phyloP scores from a whole-genome alignment of 306 rosid genomes.

The Quercus variabilis region DNA sequence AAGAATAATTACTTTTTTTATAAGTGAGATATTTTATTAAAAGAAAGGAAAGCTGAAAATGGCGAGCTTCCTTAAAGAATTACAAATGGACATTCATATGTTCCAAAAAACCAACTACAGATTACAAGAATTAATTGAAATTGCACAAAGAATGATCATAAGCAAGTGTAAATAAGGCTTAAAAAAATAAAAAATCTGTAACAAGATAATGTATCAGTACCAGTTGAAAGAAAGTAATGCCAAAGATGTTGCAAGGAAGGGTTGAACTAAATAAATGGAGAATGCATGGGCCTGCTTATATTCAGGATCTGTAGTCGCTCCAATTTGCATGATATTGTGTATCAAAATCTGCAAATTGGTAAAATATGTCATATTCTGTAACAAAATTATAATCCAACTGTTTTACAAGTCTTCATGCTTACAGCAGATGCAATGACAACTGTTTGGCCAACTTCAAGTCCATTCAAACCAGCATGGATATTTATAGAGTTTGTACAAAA shows the following conservation, averaged over 20 bases:
- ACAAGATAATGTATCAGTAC: conserved; percentile 25
- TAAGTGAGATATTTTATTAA: too few relatives aligned
- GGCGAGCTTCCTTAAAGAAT: too few relatives aligned
- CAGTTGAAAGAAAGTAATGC: conserved; percentile 74
- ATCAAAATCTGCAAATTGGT: conserved; percentile 60
- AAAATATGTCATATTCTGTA: conserved; percentile 14
- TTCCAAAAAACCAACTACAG: too few relatives aligned
- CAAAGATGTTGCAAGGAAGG: conserved; percentile 73
- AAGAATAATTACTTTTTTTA: conserved; percentile 1
- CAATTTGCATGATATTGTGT: conserved; percentile 86
- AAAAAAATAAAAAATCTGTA: background rate
- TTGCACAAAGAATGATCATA: conserved; percentile 13
- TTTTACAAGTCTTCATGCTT: conserved; percentile 33
- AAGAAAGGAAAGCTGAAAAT: too few relatives aligned
- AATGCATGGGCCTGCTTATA: conserved; percentile 85
- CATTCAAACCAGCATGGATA: conserved; percentile 92
- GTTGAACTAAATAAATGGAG: conserved; percentile 79
- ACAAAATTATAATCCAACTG: conserved; percentile 8
- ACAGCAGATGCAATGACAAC: conserved; percentile 79
- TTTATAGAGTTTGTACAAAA: conserved; percentile 95
- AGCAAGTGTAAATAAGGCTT: background rate
- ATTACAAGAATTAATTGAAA: too few relatives aligned
- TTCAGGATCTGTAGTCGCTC: conserved; percentile 64
- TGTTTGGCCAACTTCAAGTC: conserved; percentile 93
- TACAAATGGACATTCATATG: too few relatives aligned